These are phyloP conservation scores for Fragaria iinumae DNA, from an alignment of 306 rosid species.

Conservation along the genomic window DNA sequence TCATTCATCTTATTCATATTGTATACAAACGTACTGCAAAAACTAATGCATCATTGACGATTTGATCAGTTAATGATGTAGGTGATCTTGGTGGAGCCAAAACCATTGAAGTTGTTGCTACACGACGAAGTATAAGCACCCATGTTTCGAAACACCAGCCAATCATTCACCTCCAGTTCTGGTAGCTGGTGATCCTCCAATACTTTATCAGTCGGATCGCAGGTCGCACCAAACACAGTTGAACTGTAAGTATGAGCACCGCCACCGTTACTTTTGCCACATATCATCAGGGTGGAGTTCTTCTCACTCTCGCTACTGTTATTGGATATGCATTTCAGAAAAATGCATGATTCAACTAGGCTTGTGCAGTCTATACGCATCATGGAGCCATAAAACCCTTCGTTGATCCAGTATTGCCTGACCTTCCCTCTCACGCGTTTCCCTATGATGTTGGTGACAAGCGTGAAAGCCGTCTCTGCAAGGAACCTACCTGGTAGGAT, in stretches of 20 bases:
- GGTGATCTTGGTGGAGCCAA: conserved; percentile 31
- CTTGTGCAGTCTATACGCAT: conserved; percentile 16
- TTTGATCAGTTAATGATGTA: conserved; percentile 20
- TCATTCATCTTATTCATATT: no score
- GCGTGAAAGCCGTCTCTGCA: conserved; percentile 43
- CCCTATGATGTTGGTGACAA: conserved; percentile 46
- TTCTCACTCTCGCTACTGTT: neutral
- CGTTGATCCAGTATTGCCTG: conserved; percentile 63
- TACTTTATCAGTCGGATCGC: conserved; percentile 53
- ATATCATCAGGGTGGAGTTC: neutral
- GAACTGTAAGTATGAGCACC: conserved; percentile 8
- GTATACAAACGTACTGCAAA: neutral
- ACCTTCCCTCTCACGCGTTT: conserved; percentile 46
- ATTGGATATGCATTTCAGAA: neutral
- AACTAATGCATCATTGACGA: neutral
- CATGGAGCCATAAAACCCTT: conserved; percentile 47
- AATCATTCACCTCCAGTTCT: conserved; percentile 45
- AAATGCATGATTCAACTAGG: neutral
- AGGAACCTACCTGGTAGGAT: conserved; percentile 50
- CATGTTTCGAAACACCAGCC: conserved; percentile 62
- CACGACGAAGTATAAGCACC: conserved; percentile 55
- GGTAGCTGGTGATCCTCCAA: conserved; percentile 43
- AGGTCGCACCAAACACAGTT: conserved; percentile 64
- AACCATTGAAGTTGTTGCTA: conserved; percentile 56
- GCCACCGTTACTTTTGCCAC: neutral